Evolutionary conservation across 2,329 filamentous ascomycete species (phyloP).

Genomic region (Domatiomyces globalis): DNA sequence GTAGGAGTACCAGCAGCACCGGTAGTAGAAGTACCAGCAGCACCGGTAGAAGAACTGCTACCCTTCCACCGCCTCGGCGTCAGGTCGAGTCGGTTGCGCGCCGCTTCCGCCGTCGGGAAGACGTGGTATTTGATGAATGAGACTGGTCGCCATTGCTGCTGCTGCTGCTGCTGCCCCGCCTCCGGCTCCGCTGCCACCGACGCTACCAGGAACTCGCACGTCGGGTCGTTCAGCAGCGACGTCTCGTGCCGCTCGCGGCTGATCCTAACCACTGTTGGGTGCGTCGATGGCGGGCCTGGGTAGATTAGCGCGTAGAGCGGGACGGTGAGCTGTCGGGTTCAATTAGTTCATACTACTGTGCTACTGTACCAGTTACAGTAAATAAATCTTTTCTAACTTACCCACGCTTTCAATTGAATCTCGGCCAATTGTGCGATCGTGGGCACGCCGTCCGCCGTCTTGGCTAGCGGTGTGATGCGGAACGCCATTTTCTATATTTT

Average conservation of each 20-base stretch:
- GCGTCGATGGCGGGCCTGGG: constrained; percentile 4
- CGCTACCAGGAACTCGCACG: background rate
- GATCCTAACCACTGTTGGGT: constrained; percentile 2
- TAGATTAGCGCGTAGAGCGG: constrained; percentile 5
- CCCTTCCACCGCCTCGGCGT: background rate
- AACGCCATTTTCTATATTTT: background rate
- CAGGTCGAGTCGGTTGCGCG: background rate
- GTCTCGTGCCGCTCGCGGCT: constrained; percentile 4
- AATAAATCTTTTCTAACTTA: background rate
- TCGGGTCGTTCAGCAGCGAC: constrained; percentile 2
- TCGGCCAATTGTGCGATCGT: background rate
- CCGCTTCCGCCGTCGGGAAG: background rate
- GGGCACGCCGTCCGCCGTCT: background rate
- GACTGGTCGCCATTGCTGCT: background rate
- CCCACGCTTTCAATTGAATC: background rate
- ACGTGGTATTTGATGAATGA: background rate
- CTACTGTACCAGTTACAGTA: too few relatives aligned
- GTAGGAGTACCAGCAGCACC: background rate
- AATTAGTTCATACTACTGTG: too few relatives aligned
- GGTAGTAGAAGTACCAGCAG: background rate
- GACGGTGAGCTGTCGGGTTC: constrained; percentile 2
- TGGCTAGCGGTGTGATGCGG: background rate
- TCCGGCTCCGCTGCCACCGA: background rate
- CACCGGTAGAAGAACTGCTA: too few relatives aligned
- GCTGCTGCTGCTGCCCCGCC: background rate